Percentiles rank a stretch among this genome's conserved stretches.
Evolutionary conservation across 352 stramenopile genomes (phyloP).

Genomic region (Globisporangium emineosum): DNA sequence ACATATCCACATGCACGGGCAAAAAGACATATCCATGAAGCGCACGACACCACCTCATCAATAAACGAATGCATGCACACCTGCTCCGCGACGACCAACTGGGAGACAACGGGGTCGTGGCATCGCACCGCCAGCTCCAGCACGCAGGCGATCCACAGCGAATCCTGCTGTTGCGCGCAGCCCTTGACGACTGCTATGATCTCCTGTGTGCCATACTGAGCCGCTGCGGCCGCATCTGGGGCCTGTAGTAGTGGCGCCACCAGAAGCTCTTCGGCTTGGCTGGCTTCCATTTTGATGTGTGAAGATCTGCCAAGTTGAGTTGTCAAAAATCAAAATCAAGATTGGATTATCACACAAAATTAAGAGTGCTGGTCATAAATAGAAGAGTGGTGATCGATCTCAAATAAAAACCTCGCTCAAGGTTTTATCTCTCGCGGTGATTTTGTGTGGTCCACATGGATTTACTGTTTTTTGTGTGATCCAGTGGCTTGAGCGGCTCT

Average conservation of each 20-base stretch:
- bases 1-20: too few species aligned
- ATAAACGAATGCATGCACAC: not conserved
- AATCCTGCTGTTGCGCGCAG: not conserved
- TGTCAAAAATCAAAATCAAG: too few species aligned
- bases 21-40: too few species aligned
- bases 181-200: not conserved
- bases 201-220: constrained; percentile 1
- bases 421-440: not conserved
- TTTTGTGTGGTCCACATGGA: not conserved
- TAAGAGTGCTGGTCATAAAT: not conserved
- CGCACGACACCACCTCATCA: too few species aligned
- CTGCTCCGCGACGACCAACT: constrained; percentile 7
- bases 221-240: not conserved
- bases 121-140: constrained; percentile 13
- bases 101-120: not conserved
- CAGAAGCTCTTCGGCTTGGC: not conserved
- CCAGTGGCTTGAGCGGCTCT: constrained; percentile 11
- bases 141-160: constrained; percentile 11
- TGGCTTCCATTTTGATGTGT: not conserved
- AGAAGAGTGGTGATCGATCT: not conserved
- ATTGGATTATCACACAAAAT: too few species aligned
- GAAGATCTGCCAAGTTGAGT: not conserved
- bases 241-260: not conserved
- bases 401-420: not conserved
- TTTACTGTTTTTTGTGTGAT: constrained; percentile 3